These are phyloP conservation scores for Ganoderma lingzhi DNA, from an alignment of 1,284 basidiomycete genomes.

Conservation along the genomic window DNA sequence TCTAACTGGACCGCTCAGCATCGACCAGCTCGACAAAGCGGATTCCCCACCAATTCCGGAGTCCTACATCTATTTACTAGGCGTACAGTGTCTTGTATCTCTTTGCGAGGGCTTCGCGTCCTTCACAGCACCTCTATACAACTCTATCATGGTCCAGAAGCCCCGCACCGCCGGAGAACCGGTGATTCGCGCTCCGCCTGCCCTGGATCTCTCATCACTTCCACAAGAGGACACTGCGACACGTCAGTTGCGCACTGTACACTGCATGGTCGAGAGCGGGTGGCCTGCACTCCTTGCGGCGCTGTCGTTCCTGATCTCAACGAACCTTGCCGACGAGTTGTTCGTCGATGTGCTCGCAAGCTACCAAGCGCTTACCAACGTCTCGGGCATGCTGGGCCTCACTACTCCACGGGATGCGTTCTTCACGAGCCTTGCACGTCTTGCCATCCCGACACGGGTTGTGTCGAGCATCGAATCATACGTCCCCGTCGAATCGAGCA, in stretches of 20 bases:
- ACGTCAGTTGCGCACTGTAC: constrained; percentile 65
- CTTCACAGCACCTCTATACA: constrained; percentile 77
- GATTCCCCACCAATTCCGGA: constrained; percentile 94
- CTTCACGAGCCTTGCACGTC: constrained; percentile 86
- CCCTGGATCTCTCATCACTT: constrained; percentile 71
- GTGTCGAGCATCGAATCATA: constrained; percentile 85
- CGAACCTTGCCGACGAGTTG: constrained; percentile 88
- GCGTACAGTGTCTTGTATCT: constrained; percentile 88
- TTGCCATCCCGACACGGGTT: constrained; percentile 88
- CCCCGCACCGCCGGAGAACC: constrained; percentile 73
- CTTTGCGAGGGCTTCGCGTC: constrained; percentile 89
- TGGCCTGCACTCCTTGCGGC: constrained; percentile 94
- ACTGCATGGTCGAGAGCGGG: constrained; percentile 83
- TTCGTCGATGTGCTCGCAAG: constrained; percentile 87
- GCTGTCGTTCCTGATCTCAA: constrained; percentile 88
- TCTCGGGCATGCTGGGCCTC: constrained; percentile 89
- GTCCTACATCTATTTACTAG: constrained; percentile 91
- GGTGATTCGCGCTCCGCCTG: constrained; percentile 73
- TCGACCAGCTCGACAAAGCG: constrained; percentile 96
- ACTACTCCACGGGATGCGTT: constrained; percentile 93
- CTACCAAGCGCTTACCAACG: constrained; percentile 87
- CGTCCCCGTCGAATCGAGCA: constrained; percentile 59
- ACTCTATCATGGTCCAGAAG: constrained; percentile 68
- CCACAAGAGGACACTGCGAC: constrained; percentile 64
- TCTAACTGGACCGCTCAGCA: constrained; percentile 56